A percentile compares a stretch with the other conserved stretches of the same genome.
These are phyloP conservation scores for Chaetomiaceae sp. DNA, from an alignment of 2,329 filamentous ascomycete genomes.

Conservation along the genomic window DNA sequence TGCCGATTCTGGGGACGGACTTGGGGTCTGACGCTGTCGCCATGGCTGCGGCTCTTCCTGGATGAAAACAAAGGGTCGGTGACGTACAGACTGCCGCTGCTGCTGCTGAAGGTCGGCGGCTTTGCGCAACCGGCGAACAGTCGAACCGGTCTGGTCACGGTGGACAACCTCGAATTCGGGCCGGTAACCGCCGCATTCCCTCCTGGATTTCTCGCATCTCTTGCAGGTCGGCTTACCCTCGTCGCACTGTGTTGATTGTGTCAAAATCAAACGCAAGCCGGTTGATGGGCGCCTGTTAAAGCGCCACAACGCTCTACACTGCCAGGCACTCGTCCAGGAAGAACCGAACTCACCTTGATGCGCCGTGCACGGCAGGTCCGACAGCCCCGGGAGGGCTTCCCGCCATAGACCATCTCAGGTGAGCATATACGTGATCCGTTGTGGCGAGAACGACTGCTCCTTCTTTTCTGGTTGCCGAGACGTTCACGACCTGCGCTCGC, in stretches of 20 bases:
- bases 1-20: conserved; percentile 15
- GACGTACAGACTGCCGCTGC: not conserved
- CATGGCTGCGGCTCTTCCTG: conserved; percentile 2
- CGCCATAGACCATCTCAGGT: conserved; percentile 24
- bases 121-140: conserved; percentile 20
- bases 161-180: conserved; percentile 26
- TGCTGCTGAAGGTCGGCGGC: not conserved
- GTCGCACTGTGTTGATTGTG: conserved; percentile 50
- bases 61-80: not conserved
- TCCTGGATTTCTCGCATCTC: conserved; percentile 46
- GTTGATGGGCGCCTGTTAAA: too few species aligned
- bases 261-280: too few species aligned
- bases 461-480: not conserved
- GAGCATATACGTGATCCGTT: not conserved
- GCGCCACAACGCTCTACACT: too few species aligned
- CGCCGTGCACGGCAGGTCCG: conserved; percentile 24
- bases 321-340: not conserved
- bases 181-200: conserved; percentile 25
- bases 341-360: conserved; percentile 23
- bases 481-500: not conserved
- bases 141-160: conserved; percentile 25
- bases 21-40: conserved; percentile 16
- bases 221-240: conserved; percentile 62
- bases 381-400: conserved; percentile 26
- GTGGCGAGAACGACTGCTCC: not conserved